Evolutionary conservation across 192 early-diverging fungal genomes (phyloP).

Genomic region (Linnemannia hyalina): DNA sequence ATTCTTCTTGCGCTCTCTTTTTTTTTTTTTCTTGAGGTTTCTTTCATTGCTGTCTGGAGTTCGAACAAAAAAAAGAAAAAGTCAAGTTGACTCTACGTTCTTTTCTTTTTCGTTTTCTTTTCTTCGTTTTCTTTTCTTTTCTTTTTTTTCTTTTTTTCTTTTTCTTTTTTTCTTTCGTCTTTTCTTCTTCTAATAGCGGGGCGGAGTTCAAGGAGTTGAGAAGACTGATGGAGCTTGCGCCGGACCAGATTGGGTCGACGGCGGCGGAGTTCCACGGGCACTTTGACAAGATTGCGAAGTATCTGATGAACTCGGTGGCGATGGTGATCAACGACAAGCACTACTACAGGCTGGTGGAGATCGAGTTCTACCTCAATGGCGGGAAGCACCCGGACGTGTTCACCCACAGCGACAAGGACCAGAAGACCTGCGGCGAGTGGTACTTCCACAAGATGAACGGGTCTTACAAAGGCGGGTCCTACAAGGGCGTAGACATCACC

Average conservation of each 20-base stretch:
- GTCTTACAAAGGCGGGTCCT: conserved; percentile 48
- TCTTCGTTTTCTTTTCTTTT: neutral
- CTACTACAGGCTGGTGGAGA: conserved; percentile 36
- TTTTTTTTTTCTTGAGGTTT: conserved; percentile 14
- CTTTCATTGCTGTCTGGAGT: conserved; percentile 23
- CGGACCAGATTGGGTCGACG: conserved; percentile 28
- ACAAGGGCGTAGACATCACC: conserved; percentile 51
- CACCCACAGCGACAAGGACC: conserved; percentile 41
- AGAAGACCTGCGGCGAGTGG: conserved; percentile 40
- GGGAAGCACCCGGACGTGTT: conserved; percentile 35
- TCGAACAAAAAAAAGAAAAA: conserved; percentile 15
- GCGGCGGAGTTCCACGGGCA: conserved; percentile 25
- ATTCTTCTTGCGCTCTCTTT: conserved; percentile 21
- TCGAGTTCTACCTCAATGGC: conserved; percentile 54
- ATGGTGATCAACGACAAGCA: conserved; percentile 33
- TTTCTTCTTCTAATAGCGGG: conserved; percentile 25
- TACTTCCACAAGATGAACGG: conserved; percentile 50
- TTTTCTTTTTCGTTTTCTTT: neutral
- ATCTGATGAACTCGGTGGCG: conserved; percentile 31
- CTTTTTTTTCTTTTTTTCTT: neutral
- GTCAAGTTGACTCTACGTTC: conserved; percentile 6
- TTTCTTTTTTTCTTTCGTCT: neutral
- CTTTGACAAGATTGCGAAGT: conserved; percentile 37
- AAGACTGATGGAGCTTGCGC: conserved; percentile 29
- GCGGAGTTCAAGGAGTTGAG: conserved; percentile 30